Conservation (phyloP, 2,329 filamentous ascomycete genomes). For the Colletotrichum truncatum region DNA sequence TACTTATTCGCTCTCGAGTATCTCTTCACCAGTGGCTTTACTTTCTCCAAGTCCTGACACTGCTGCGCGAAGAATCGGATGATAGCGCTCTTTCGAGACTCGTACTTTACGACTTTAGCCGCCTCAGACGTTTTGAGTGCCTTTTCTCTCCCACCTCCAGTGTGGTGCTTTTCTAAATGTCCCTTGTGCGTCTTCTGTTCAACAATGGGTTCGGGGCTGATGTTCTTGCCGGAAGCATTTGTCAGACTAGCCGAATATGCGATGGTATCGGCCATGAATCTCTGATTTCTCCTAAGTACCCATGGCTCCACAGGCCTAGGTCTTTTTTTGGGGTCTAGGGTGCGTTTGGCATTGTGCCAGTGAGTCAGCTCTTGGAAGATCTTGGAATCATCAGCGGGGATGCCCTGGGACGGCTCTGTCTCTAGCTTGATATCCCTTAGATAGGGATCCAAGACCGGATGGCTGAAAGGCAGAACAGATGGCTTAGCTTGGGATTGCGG, state of each 20-base stretch:
- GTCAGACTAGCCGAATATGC: constrained; percentile 77
- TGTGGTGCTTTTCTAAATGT: neutral
- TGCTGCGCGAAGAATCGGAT: constrained; percentile 54
- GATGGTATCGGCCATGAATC: constrained; percentile 73
- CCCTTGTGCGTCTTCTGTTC: constrained; percentile 40
- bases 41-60: constrained; percentile 56
- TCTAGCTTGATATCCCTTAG: constrained; percentile 52
- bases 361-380: constrained; percentile 61
- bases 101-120: constrained; percentile 43
- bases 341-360: constrained; percentile 70
- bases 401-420: constrained; percentile 30
- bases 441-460: constrained; percentile 55
- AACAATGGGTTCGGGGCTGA: constrained; percentile 73
- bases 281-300: constrained; percentile 63
- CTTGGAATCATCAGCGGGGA: constrained; percentile 31
- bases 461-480: constrained; percentile 55
- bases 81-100: constrained; percentile 39
- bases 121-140: constrained; percentile 44
- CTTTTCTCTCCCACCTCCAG: constrained; percentile 41
- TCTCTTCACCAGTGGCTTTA: constrained; percentile 49
- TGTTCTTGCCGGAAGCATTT: constrained; percentile 67
- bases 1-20: constrained; percentile 61
- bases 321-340: constrained; percentile 50
- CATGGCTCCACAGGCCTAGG: constrained; percentile 36
- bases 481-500: neutral